phyloP scores from a whole-genome alignment of 345 rosid species.

The Camelina laxa region DNA sequence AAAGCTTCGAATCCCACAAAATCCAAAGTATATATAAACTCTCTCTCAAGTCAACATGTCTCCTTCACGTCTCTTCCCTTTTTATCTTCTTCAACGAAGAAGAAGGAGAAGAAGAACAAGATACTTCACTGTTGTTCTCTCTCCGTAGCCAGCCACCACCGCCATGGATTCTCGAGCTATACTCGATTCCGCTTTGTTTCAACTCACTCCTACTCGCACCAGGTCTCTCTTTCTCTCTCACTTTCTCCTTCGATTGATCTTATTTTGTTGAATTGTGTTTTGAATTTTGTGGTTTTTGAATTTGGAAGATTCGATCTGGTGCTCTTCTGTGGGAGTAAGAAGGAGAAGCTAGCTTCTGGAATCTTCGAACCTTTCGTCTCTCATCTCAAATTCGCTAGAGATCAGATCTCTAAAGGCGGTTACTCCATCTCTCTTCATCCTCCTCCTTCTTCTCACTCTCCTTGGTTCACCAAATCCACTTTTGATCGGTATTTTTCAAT shows the following conservation, averaged over 20 bases:
- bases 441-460: constrained; percentile 57
- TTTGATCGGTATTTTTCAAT: constrained; percentile 60
- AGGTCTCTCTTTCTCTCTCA: constrained; percentile 47
- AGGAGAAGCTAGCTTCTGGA: constrained; percentile 89
- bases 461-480: constrained; percentile 90
- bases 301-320: constrained; percentile 74
- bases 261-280: background rate
- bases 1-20: constrained; percentile 39
- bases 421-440: constrained; percentile 81
- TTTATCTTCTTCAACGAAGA: constrained; percentile 7
- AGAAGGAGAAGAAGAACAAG: background rate
- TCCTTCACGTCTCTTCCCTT: constrained; percentile 32
- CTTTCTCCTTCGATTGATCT: background rate
- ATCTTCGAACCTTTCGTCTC: constrained; percentile 77
- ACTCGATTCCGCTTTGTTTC: constrained; percentile 80
- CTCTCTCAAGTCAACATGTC: constrained; percentile 20
- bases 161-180: constrained; percentile 61
- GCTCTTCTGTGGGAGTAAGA: constrained; percentile 62
- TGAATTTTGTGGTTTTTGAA: background rate
- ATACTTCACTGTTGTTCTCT: constrained; percentile 10
- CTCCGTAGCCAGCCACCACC: constrained; percentile 23
- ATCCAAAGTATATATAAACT: too few relatives aligned
- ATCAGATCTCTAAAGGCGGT: constrained; percentile 84
- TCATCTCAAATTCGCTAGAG: constrained; percentile 74
- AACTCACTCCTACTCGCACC: constrained; percentile 92